Evolutionary conservation across 2,329 filamentous ascomycete species (phyloP), one percentile per base, ranked within the genome.

Genomic region (Onygenales sp.): DNA sequence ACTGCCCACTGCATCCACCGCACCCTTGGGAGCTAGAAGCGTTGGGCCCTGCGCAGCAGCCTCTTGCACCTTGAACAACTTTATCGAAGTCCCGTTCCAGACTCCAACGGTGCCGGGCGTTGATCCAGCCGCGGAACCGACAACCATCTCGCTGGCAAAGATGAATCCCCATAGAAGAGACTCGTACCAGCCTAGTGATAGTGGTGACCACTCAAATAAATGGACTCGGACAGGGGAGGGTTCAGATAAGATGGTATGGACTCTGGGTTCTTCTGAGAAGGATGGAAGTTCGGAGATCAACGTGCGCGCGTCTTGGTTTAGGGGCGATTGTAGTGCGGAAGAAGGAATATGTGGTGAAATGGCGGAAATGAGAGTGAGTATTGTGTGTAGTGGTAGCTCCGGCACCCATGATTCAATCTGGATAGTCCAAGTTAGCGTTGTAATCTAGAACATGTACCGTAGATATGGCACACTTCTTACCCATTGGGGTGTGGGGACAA

Each of bases 101-200:
- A 96, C 84, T 7, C 93, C 92, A 35, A 91, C 88, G 2, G 88
- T 91, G 33, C 91, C 91, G 65, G 86, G 91, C 0, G 86, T 82
- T 13, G 69, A 68, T 35, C 71, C 71, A 17, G 67, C 64, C 35
- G 69, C 67, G 5, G 71, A 67, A 4, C 70, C 71, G 10, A 73
- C 72, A 54, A 90, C 83, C 84, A 95, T 89, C 72, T 98, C 93
- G 62, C 84, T 85, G 32, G 87, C 84, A 67, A 96, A 97, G 51
- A 96, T 83, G 61, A 96, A 88, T 13, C 89, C 85, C 93, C 93
- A 98, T 8, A 98, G 77, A 10, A 97, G 77, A 5, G 89, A 92
- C 69, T 96, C 89, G 68, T 97, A 96, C 93, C 93, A 97, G 48
- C 91, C 92, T 50, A 97, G 77, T 0, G 89, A 87, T 36, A 95